phyloP scores from a whole-genome alignment of 495 filamentous ascomycete species.

The Melanomma pulvis-pyrius region DNA sequence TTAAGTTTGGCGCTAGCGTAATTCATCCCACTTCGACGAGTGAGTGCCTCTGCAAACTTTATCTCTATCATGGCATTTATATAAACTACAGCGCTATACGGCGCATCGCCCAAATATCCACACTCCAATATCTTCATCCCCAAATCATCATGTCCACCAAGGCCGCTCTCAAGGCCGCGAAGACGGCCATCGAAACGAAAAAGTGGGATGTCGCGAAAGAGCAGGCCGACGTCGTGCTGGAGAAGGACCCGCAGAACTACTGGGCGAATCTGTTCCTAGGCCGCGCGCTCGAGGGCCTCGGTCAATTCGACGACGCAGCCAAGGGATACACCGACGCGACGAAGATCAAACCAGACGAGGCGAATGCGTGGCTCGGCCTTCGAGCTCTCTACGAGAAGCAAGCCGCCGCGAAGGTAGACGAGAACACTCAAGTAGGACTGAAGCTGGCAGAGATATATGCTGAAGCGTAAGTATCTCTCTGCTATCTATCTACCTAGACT shows the following conservation, averaged over 20 bases:
- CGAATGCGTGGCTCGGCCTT: conserved; percentile 88
- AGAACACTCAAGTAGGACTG: conserved; percentile 72
- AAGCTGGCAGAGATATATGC: conserved; percentile 74
- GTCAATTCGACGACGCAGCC: conserved; percentile 70
- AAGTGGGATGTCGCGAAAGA: conserved; percentile 75
- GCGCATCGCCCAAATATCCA: neutral
- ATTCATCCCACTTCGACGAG: neutral
- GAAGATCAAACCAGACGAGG: conserved; percentile 61
- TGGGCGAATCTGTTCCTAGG: conserved; percentile 82
- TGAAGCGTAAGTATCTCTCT: conserved; percentile 55
- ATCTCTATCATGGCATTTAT: neutral
- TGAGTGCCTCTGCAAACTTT: neutral
- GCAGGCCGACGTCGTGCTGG: conserved; percentile 66
- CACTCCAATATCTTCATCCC: neutral
- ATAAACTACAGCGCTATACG: neutral
- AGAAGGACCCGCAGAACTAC: conserved; percentile 77
- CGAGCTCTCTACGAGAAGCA: conserved; percentile 82
- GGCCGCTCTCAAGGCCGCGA: conserved; percentile 79
- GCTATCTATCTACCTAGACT: neutral
- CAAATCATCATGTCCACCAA: conserved; percentile 63
- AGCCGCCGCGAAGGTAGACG: conserved; percentile 64
- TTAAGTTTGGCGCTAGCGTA: conserved; percentile 21
- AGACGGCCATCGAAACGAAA: conserved; percentile 73
- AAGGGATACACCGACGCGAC: conserved; percentile 75
- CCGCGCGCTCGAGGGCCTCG: conserved; percentile 75